These are phyloP conservation scores for Nasturtium officinale DNA, from an alignment of 345 rosid genomes.

Conservation along the genomic window DNA sequence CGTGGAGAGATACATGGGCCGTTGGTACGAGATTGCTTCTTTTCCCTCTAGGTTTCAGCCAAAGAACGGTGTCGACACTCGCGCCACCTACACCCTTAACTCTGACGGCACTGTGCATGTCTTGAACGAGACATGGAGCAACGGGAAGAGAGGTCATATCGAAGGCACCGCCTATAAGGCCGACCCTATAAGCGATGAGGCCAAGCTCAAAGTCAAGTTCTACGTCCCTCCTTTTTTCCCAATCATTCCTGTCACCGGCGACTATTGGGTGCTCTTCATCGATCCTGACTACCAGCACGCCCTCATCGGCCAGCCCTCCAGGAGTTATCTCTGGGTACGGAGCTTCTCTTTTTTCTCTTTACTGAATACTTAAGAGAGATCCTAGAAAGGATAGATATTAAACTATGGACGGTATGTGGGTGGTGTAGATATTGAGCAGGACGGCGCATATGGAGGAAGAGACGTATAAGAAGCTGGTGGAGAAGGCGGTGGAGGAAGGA, in stretches of 20 bases:
- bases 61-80: constrained; percentile 65
- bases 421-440: constrained; percentile 72
- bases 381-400: neutral
- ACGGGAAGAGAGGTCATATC: constrained; percentile 65
- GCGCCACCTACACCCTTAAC: constrained; percentile 78
- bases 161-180: constrained; percentile 80
- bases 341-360: neutral
- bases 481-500: constrained; percentile 62
- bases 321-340: constrained; percentile 79
- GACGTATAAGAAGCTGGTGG: constrained; percentile 58
- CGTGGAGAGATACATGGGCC: constrained; percentile 75
- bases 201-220: constrained; percentile 89
- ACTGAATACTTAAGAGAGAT: neutral
- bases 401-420: neutral
- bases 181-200: constrained; percentile 76
- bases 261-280: constrained; percentile 79
- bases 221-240: constrained; percentile 89
- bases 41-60: constrained; percentile 88
- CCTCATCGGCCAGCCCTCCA: constrained; percentile 73
- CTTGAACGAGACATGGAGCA: constrained; percentile 78
- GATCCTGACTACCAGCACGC: constrained; percentile 71
- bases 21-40: constrained; percentile 94
- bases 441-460: constrained; percentile 59
- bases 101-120: constrained; percentile 79
- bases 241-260: constrained; percentile 72